Evolutionary conservation across 257 asterid species (phyloP), one percentile per base, ranked within the genome.

Genomic region (Nicotiana tomentosiformis): DNA sequence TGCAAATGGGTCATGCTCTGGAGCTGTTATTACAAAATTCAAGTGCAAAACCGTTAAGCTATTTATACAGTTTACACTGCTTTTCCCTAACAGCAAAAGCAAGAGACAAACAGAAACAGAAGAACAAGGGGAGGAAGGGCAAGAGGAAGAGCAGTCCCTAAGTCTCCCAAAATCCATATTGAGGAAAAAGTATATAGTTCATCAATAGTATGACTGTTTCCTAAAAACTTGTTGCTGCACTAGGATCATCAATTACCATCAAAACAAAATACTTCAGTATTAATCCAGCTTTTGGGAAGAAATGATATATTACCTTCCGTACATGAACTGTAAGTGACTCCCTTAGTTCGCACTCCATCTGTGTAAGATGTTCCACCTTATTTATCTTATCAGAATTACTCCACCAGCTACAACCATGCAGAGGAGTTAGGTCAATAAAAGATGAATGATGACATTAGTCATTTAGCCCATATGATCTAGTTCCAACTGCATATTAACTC

Each of bases 351-450:
- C 80, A 87, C 87, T 95, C 98, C 98, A 95, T 93, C 90, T 91
- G 96, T 82, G 77, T 83, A 10, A 95, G 93, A 86, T 89, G 96
- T 68, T 93, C 94, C 29, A 87, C 70, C 70, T 90, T 93, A 72
- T 91, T 96, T 14, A 87, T 88, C 88, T 86, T 90, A 86, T 93
- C 98, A 26, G 91, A 97, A 87, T 95, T 91, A 83, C 89, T 82
- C 98, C 98, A 93, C 93, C 91, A 92, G 87, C 97, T 95, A 87
- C 83, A 81, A 74, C 35, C 26, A 68, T 58, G 65, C 81, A 33
- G 29, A 67, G 11, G 53, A 67, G 30, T 56, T 58, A 81, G 62
- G 56, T 66, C 35, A 81, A 23, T 58, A 49, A 67, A n/a, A 4
- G 46, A 76, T 12, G n/a, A 69, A 49, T 37, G 37, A 78, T 56